Evolutionary conservation across 306 rosid species (phyloP).

Genomic region (Castanea mollissima): DNA sequence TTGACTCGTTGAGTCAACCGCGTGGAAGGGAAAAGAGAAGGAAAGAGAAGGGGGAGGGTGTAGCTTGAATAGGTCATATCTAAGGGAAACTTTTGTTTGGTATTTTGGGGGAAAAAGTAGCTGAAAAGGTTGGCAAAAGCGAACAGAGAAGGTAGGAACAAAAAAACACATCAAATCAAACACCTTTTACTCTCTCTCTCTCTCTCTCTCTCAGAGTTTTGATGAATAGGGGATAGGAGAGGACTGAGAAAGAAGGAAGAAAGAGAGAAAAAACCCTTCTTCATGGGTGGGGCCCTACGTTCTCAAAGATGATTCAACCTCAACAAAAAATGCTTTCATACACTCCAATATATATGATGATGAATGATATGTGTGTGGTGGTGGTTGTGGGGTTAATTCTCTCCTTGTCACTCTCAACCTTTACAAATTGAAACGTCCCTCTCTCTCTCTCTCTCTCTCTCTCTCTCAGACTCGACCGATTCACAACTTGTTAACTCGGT

Average conservation of each 20-base stretch:
- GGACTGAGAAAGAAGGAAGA: slow-evolving; percentile 11
- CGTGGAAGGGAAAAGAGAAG: too few species aligned
- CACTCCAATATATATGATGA: slow-evolving; percentile 15
- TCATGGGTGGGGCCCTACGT: slow-evolving; percentile 3
- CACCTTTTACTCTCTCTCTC: slow-evolving; percentile 38
- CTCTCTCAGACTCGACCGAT: neutral
- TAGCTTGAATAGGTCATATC: slow-evolving; percentile 23
- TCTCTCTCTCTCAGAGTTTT: neutral
- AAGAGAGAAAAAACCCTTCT: slow-evolving; percentile 5
- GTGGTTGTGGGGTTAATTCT: slow-evolving; percentile 34
- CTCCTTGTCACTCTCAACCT: slow-evolving; percentile 35
- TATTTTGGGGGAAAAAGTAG: slow-evolving; percentile 23
- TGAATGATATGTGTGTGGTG: slow-evolving; percentile 37
- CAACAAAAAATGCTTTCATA: slow-evolving; percentile 19
- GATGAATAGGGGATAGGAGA: neutral
- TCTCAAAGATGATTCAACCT: slow-evolving; percentile 10
- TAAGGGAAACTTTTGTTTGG: slow-evolving; percentile 27
- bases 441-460: neutral
- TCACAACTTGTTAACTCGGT: neutral
- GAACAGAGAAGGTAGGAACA: slow-evolving; percentile 48
- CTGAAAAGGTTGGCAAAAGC: slow-evolving; percentile 52
- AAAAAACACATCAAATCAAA: slow-evolving; percentile 58
- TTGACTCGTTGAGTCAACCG: neutral
- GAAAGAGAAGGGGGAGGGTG: neutral
- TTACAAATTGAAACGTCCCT: slow-evolving; percentile 21